Conservation (phyloP, 2,329 filamentous ascomycete species). For the Pleurostoma richardsiae region DNA sequence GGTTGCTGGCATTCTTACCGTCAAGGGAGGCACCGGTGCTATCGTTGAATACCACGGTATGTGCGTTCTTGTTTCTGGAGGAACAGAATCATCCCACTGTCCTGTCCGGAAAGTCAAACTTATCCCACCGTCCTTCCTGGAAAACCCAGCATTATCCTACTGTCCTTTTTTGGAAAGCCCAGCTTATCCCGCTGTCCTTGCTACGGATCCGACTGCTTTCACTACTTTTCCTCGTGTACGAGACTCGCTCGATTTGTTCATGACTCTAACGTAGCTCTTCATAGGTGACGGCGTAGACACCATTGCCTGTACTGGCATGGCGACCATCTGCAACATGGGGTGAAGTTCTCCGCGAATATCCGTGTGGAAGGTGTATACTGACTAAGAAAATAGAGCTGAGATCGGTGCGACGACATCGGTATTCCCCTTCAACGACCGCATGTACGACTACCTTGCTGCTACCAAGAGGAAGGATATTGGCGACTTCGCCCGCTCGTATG, state of each 20-base stretch:
- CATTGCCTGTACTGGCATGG: constrained; percentile 82
- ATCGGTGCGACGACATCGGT: constrained; percentile 86
- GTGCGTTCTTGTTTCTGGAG: not conserved
- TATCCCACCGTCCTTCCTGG: too few species aligned
- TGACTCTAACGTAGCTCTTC: constrained; percentile 24
- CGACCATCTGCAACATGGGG: constrained; percentile 66
- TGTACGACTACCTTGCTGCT: constrained; percentile 91
- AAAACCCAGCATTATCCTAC: too few species aligned
- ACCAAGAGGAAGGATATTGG: constrained; percentile 90
- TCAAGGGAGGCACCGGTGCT: constrained; percentile 94
- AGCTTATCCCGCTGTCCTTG: too few species aligned
- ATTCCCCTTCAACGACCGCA: constrained; percentile 97
- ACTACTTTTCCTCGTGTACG: too few species aligned
- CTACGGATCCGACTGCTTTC: too few species aligned
- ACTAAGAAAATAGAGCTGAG: constrained; percentile 41
- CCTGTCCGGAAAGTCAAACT: too few species aligned
- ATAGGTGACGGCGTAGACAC: constrained; percentile 61
- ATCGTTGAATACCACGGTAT: constrained; percentile 68
- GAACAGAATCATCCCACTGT: too few species aligned
- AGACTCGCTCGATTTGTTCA: not conserved
- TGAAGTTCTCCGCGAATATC: constrained; percentile 1
- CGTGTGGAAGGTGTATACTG: too few species aligned
- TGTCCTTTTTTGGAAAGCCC: too few species aligned
- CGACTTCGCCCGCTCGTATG: constrained; percentile 81
- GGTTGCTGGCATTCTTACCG: constrained; percentile 92